Conservation (phyloP, 371 early-diverging fungal genomes). For the Rhizopus delemar region DNA sequence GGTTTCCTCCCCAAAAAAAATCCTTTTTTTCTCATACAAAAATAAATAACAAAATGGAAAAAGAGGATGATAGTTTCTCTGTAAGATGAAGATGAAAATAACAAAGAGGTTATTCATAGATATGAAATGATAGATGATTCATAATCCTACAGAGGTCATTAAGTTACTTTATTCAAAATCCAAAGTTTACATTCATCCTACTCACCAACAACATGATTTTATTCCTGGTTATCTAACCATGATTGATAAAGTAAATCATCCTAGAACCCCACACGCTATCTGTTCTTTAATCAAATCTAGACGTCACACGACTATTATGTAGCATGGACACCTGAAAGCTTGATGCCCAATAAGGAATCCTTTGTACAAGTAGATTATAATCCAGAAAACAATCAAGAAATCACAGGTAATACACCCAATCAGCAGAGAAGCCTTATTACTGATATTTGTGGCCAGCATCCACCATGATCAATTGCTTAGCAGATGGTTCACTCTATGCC, state of each 20-base stretch:
- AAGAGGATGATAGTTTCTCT: too few species aligned
- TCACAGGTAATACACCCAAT: slow-evolving; percentile 15
- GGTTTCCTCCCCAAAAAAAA: too few species aligned
- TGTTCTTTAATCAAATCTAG: slow-evolving; percentile 13
- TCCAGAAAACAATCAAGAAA: slow-evolving; percentile 32
- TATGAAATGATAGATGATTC: slow-evolving; percentile 5
- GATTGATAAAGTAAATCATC: slow-evolving; percentile 38
- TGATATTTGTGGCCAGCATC: slow-evolving; percentile 10
- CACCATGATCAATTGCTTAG: slow-evolving; percentile 23
- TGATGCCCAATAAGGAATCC: slow-evolving; percentile 41
- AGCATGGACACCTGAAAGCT: slow-evolving; percentile 52
- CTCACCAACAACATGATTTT: slow-evolving; percentile 27
- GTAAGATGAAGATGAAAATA: too few species aligned
- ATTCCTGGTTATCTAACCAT: slow-evolving; percentile 50
- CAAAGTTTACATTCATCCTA: slow-evolving; percentile 53
- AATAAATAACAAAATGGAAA: too few species aligned
- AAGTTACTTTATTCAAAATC: slow-evolving; percentile 50
- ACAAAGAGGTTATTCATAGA: too few species aligned
- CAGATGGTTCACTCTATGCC: slow-evolving; percentile 36
- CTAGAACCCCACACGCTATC: background rate
- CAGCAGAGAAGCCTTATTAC: too few species aligned
- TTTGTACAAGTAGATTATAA: slow-evolving; percentile 44
- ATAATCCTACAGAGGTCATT: slow-evolving; percentile 7
- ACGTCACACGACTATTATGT: slow-evolving; percentile 35
- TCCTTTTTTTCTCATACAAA: too few species aligned